phyloP scores from a whole-genome alignment of 495 filamentous ascomycete species.

The Penicillium longicatenatum region DNA sequence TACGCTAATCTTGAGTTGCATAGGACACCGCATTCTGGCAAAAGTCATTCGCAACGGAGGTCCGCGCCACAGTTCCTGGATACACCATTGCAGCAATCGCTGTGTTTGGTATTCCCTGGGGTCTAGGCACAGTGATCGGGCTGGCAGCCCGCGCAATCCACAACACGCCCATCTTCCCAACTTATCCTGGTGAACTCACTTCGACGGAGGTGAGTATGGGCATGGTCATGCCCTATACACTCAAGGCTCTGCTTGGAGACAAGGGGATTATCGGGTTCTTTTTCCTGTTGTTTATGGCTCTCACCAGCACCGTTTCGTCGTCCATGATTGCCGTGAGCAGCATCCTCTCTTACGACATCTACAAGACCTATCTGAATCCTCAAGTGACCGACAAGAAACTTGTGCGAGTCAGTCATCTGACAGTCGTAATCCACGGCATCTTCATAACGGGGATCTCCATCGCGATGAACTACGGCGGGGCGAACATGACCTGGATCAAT shows the following conservation, averaged over 20 bases:
- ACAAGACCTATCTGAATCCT: constrained; percentile 58
- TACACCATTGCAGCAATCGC: constrained; percentile 48
- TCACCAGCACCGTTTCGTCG: constrained; percentile 50
- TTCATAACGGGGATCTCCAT: constrained; percentile 43
- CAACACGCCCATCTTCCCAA: constrained; percentile 50
- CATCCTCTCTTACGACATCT: constrained; percentile 48
- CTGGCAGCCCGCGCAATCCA: constrained; percentile 50
- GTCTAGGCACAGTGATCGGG: constrained; percentile 51
- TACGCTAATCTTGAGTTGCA: not conserved
- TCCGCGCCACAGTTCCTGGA: constrained; percentile 43
- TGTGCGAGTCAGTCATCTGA: constrained; percentile 38
- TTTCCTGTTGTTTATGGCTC: constrained; percentile 56
- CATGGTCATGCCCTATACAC: constrained; percentile 48
- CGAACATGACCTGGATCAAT: constrained; percentile 45
- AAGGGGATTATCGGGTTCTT: constrained; percentile 52
- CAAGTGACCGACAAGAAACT: constrained; percentile 36
- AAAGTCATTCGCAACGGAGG: constrained; percentile 49
- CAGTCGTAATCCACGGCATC: constrained; percentile 39
- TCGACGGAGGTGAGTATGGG: constrained; percentile 45
- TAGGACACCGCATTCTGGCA: constrained; percentile 57
- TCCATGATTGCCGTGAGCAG: constrained; percentile 51
- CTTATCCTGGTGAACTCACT: constrained; percentile 50
- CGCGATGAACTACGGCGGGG: constrained; percentile 41
- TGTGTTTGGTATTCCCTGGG: constrained; percentile 53
- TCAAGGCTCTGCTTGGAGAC: constrained; percentile 52